Evolutionary conservation across 1,284 basidiomycete genomes (phyloP), one percentile per base, ranked within the genome.

Genomic region (Lentinula novae-zelandiae): DNA sequence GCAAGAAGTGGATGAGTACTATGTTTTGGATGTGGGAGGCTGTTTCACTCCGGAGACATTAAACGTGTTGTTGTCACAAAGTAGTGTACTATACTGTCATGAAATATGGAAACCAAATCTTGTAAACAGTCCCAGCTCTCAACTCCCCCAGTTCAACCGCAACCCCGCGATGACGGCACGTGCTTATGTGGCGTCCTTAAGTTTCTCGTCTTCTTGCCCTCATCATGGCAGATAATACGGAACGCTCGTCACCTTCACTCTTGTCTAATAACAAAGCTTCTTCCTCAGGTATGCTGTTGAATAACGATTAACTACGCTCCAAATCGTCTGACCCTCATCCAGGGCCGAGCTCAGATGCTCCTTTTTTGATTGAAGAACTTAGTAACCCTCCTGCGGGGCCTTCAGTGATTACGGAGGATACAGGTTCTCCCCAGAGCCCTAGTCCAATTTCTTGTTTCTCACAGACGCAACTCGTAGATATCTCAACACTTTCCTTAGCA

Each of bases 401-500:
- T 40, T 34, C 50, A 10, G 40, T 57, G n/a, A 62, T 64, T 22
- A 60, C 55, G 27, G 63, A 62, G 42, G 50, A 62, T 51, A 64
- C 63, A 39, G 61, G 63, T 62, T 42, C n/a, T 33, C 39, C 7
- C 8, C 39, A 40, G 20, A 27, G 4, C 39, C 5, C 3, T 20
- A 10, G 20, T 9, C 4, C 6, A 13, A 4, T 13, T 51, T 42
- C 49, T 27, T 13, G n/a, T 27, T 15, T 6, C 48, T 44, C 33
- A 7, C 51, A 48, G 50, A 44, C 8, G 9, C n/a, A 31, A 53
- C 7, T 46, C n/a, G 13, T 20, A 64, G 63, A 64, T 60, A 46
- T 64, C n/a, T 62, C 63, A 20, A 60, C 57, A 36, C 44, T 64
- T 5, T 63, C 62, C 5, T 57, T 59, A 13, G 62, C 64, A 15